Evolutionary conservation across 2,329 filamentous ascomycete genomes (phyloP), one percentile per base, ranked within the genome.

Genomic region (Elsinoe necatrix): DNA sequence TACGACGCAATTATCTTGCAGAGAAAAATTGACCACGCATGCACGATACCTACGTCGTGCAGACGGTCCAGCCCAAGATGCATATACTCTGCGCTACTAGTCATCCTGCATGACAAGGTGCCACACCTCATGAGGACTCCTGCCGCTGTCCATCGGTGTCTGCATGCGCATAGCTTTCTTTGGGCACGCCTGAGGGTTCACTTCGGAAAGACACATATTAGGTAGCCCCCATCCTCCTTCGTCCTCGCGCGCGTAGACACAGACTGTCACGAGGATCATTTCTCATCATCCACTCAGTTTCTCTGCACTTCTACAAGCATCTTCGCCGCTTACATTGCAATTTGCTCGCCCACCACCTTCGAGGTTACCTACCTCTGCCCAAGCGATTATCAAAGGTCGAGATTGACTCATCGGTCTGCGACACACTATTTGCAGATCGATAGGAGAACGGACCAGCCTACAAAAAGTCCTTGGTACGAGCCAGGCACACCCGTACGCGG

Each of bases 401-500:
- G 48, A 52, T 52, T 52, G 48, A 52, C 48, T 52, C 48, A 31
- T 25, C 20, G 48, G n/a, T 23, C 48, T 52, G 48, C 34, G 48
- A 52, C 48, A 39, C 29, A 52, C 48, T 52, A 52, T 37, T 39
- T 37, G 48, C 31, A 52, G 48, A 52, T 52, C 48, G 48, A 52
- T 37, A 35, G 29, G 29, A 52, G 48, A 39, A 52, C 48, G 48
- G 48, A 52, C 48, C 48, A 52, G 20, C 48, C 31, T 29, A 16
- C 27, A 25, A 20, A 37, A 18, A 52, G 25, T 52, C 29, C 34
- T 31, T 52, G 48, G 48, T 52, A 34, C 48, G 29, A 52, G 48
- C 48, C 48, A 52, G 48, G 48, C 48, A 52, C 48, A 39, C 48
- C 48, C 48, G 48, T 34, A 52, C 48, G 34, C 48, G 48, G 48